Percentiles rank a stretch among this genome's conserved stretches.
phyloP scores from a whole-genome alignment of 192 early-diverging fungal genomes.

The Coemansia brasiliensis region DNA sequence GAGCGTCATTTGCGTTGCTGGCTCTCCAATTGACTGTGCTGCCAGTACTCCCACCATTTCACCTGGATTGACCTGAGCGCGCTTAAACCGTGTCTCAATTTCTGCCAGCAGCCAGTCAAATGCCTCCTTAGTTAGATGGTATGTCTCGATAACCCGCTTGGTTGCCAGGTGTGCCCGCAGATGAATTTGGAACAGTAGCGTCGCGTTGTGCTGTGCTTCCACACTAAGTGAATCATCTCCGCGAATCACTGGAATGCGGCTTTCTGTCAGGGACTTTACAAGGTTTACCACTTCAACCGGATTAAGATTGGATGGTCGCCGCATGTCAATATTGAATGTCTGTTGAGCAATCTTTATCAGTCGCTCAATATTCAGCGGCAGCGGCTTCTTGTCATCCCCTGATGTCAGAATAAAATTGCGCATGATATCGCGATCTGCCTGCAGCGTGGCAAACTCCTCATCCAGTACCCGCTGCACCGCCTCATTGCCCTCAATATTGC shows the following conservation, averaged over 20 bases:
- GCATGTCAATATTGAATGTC: slow-evolving; percentile 80
- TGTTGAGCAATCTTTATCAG: slow-evolving; percentile 90
- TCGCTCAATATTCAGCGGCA: slow-evolving; percentile 88
- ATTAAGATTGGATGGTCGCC: slow-evolving; percentile 82
- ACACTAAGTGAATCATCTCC: slow-evolving; percentile 83
- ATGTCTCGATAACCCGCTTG: slow-evolving; percentile 87
- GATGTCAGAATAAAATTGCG: slow-evolving; percentile 79
- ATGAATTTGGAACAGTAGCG: slow-evolving; percentile 86
- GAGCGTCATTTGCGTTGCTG: slow-evolving; percentile 98
- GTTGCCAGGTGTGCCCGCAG: slow-evolving; percentile 79
- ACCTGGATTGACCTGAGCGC: slow-evolving; percentile 86
- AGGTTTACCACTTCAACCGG: slow-evolving; percentile 77
- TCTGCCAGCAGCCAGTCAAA: slow-evolving; percentile 96
- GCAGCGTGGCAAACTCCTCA: slow-evolving; percentile 76
- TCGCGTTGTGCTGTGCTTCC: slow-evolving; percentile 92
- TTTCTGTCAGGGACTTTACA: slow-evolving; percentile 70
- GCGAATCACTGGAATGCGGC: slow-evolving; percentile 72
- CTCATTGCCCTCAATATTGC: slow-evolving; percentile 75
- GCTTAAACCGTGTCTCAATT: slow-evolving; percentile 88
- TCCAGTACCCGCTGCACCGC: slow-evolving; percentile 72
- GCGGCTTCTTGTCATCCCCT: slow-evolving; percentile 74
- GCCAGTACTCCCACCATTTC: slow-evolving; percentile 99
- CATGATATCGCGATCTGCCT: slow-evolving; percentile 71
- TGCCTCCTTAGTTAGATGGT: slow-evolving; percentile 79
- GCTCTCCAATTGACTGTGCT: slow-evolving; percentile 99